Evolutionary conservation across 1,139 yeast genomes (phyloP).

Genomic region (Lodderomyces elongisporus): DNA sequence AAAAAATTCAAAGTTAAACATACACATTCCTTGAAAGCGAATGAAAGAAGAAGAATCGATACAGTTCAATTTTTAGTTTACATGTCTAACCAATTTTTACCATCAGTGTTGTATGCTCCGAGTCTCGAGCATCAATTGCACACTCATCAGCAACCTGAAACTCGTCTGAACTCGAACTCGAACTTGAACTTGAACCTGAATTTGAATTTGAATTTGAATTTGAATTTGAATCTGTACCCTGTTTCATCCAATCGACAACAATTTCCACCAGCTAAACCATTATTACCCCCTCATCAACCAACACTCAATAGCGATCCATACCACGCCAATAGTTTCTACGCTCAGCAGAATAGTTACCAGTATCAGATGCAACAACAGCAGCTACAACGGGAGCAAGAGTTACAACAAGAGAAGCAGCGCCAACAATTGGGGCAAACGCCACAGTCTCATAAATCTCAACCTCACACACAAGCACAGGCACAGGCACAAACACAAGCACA

Average conservation of each 20-base stretch:
- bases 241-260: too few species aligned
- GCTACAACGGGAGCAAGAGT: conserved; percentile 2
- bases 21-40: too few species aligned
- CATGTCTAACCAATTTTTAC: not conserved
- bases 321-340: conserved; percentile 4
- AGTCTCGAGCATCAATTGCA: not conserved
- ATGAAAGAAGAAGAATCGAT: too few species aligned
- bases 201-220: too few species aligned
- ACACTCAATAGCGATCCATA: conserved; percentile 1
- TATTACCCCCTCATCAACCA: not conserved
- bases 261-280: conserved; percentile 1
- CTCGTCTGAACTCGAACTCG: too few species aligned
- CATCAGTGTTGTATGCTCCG: not conserved
- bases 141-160: too few species aligned
- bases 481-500: conserved; percentile 1
- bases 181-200: too few species aligned
- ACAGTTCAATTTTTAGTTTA: too few species aligned
- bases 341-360: conserved; percentile 4
- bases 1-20: too few species aligned
- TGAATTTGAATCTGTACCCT: too few species aligned
- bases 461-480: conserved; percentile 2
- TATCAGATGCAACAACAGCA: conserved; percentile 3
- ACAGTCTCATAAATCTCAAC: too few species aligned
- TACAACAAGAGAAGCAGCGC: not conserved
- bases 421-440: too few species aligned